Percentiles rank a stretch among this genome's conserved stretches.
Conservation (phyloP, 2,329 filamentous ascomycete species). For the Zalaria sp. region DNA sequence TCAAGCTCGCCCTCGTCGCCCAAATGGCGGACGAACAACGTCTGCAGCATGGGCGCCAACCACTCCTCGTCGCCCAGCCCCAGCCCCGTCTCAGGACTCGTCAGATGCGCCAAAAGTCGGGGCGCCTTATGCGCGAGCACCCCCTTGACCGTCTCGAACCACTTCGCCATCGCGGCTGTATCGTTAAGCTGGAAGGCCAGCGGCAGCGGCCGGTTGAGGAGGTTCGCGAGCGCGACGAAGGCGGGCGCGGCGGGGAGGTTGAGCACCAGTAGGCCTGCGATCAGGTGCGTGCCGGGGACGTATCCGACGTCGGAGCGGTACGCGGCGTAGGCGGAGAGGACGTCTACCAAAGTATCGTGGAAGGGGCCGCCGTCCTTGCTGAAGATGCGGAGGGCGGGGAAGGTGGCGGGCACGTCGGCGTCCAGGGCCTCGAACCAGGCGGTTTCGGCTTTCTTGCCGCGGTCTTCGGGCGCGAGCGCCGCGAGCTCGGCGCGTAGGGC, state of each 20-base stretch:
- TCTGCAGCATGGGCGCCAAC: constrained; percentile 46
- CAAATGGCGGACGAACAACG: constrained; percentile 49
- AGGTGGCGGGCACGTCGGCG: constrained; percentile 52
- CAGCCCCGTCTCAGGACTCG: constrained; percentile 17
- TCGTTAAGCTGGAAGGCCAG: constrained; percentile 65
- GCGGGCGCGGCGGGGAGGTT: constrained; percentile 52
- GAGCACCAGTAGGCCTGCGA: constrained; percentile 58
- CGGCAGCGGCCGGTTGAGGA: constrained; percentile 62
- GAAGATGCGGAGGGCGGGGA: constrained; percentile 61
- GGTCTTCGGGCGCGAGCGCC: constrained; percentile 28
- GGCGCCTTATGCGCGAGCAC: constrained; percentile 52
- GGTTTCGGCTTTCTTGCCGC: constrained; percentile 35
- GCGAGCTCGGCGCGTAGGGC: constrained; percentile 45
- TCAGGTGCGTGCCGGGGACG: constrained; percentile 58
- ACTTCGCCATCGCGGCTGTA: constrained; percentile 50
- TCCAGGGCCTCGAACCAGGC: constrained; percentile 51
- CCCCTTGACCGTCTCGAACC: constrained; percentile 55
- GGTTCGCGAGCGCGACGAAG: constrained; percentile 61
- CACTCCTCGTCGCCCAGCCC: constrained; percentile 22
- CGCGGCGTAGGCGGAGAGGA: constrained; percentile 66
- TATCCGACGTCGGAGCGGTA: constrained; percentile 74
- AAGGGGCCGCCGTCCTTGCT: constrained; percentile 47
- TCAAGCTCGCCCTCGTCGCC: constrained; percentile 40
- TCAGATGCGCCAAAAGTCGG: constrained; percentile 50
- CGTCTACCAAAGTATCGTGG: constrained; percentile 53